Evolutionary conservation across 352 stramenopile genomes (phyloP).

Genomic region (Pythium volutum): DNA sequence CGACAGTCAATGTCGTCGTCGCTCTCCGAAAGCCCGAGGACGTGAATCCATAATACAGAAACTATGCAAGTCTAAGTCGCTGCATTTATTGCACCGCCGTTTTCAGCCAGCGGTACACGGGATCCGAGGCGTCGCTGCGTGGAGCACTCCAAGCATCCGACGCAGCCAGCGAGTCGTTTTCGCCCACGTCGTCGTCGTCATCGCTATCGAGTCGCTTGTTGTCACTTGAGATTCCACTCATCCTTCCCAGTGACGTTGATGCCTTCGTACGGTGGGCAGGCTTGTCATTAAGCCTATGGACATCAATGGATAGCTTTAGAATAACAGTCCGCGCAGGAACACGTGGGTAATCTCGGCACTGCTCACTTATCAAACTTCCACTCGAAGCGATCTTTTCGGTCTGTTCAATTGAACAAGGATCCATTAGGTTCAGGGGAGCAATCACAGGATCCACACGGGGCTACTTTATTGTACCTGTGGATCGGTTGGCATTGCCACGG

Average conservation of each 20-base stretch:
- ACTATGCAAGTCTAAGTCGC: not conserved
- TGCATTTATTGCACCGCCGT: conserved; percentile 30
- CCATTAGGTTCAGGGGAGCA: not conserved
- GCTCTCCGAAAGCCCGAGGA: conserved; percentile 25
- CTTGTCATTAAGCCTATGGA: conserved; percentile 1
- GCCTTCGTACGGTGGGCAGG: not conserved
- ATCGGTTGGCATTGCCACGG: not conserved
- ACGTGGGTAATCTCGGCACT: not conserved
- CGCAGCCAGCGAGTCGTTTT: conserved; percentile 1
- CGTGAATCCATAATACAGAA: not conserved
- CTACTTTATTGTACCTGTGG: not conserved
- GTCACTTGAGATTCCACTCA: not conserved
- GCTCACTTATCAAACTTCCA: conserved; percentile 68
- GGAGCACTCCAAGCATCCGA: conserved; percentile 29
- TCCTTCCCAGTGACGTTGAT: not conserved
- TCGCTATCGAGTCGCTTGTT: not conserved
- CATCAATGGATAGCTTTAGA: not conserved
- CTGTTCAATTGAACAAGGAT: not conserved
- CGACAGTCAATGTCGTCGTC: conserved; percentile 61
- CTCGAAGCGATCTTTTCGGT: conserved; percentile 30
- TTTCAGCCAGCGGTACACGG: conserved; percentile 61
- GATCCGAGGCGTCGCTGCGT: conserved; percentile 42
- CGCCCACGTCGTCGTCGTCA: conserved; percentile 6
- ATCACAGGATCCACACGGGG: not conserved
- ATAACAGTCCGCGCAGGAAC: not conserved